Conservation (phyloP, 169 alveolate species). For the Plasmodium coatneyi region DNA sequence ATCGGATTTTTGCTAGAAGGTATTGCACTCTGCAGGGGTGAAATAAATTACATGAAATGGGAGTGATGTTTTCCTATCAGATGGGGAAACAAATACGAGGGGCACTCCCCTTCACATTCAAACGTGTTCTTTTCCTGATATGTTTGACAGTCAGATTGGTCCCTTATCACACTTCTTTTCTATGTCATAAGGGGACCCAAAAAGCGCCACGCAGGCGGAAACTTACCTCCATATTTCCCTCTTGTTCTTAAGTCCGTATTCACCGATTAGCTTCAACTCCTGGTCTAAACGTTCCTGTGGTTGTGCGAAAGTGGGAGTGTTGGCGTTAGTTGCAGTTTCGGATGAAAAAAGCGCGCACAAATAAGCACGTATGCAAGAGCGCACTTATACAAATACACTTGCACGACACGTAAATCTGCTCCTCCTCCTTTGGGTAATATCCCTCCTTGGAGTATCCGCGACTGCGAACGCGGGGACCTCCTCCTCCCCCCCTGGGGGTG, state of each 20-base stretch:
- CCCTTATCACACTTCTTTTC: background rate
- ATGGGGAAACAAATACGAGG: background rate
- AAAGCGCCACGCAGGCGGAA: background rate
- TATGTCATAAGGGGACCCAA: background rate
- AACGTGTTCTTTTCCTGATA: background rate
- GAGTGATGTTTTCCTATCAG: background rate
- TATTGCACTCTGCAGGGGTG: slow-evolving; percentile 93
- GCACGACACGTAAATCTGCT: background rate
- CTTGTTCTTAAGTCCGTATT: slow-evolving; percentile 99
- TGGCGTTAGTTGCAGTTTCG: background rate
- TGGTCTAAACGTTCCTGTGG: slow-evolving; percentile 93
- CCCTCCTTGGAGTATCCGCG: too few species aligned
- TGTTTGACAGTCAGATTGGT: background rate
- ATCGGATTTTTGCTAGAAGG: slow-evolving; percentile 98
- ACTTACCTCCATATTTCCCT: slow-evolving; percentile 96
- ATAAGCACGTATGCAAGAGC: background rate
- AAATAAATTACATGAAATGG: background rate
- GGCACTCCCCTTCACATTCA: background rate
- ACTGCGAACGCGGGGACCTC: too few species aligned
- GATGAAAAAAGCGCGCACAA: background rate
- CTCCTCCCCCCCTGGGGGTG: background rate
- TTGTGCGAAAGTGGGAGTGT: background rate
- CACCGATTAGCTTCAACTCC: slow-evolving; percentile 98
- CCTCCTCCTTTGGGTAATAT: background rate
- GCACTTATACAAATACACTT: background rate